Evolutionary conservation across 2,329 filamentous ascomycete genomes (phyloP).

Genomic region (Aspergillus ochraceus): DNA sequence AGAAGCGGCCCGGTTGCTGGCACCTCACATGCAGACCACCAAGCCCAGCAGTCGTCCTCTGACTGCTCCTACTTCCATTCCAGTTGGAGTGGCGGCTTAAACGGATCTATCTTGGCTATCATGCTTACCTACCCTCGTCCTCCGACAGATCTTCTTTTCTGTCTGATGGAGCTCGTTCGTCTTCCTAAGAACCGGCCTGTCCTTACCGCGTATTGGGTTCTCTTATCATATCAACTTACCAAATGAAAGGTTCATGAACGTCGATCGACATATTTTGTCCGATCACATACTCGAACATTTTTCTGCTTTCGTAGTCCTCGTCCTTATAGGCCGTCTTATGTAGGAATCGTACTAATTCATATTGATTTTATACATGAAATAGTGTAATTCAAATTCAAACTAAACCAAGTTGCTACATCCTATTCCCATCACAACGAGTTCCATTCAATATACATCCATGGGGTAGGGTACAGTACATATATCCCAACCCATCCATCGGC

Average conservation of each 20-base stretch:
- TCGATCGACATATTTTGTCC: neutral
- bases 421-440: no score
- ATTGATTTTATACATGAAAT: no score
- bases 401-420: no score
- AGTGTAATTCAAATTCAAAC: no score
- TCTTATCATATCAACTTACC: neutral
- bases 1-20: constrained; percentile 6
- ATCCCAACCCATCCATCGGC: no score
- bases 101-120: constrained; percentile 2
- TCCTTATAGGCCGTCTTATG: no score
- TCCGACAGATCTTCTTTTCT: neutral
- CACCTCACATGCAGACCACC: constrained; percentile 24
- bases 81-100: constrained; percentile 33
- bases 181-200: constrained; percentile 13
- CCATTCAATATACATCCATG: no score
- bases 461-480: no score
- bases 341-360: no score
- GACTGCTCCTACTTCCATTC: constrained; percentile 20
- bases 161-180: neutral
- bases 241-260: neutral
- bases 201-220: constrained; percentile 15
- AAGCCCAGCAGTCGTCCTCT: constrained; percentile 16
- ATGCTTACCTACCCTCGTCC: neutral
- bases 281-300: neutral
- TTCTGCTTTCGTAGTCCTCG: no score